phyloP scores from a whole-genome alignment of 345 rosid species.

The Chamaenerion angustifolium region DNA sequence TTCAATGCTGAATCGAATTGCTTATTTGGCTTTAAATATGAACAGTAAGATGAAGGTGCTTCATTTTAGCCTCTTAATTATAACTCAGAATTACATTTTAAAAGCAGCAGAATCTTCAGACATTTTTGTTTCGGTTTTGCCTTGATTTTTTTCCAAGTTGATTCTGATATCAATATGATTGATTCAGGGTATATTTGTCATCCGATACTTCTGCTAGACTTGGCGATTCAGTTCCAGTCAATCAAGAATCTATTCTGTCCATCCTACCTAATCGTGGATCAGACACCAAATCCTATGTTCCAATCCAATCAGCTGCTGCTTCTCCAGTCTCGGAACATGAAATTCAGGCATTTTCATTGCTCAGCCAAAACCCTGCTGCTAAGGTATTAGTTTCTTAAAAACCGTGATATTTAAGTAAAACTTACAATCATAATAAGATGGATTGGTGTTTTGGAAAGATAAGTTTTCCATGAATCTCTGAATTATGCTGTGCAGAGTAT shows the following conservation, averaged over 20 bases:
- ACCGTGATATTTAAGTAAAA: background rate
- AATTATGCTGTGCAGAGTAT: constrained; percentile 26
- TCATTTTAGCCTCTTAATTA: too few species aligned
- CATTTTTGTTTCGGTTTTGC: background rate
- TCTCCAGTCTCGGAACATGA: constrained; percentile 33
- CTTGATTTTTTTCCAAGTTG: background rate
- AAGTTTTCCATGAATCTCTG: background rate
- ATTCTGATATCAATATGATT: background rate
- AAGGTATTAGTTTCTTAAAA: constrained; percentile 21
- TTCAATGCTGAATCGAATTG: too few species aligned
- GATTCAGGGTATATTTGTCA: constrained; percentile 31
- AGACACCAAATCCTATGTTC: constrained; percentile 18
- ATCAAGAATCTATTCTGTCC: background rate
- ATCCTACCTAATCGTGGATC: constrained; percentile 15
- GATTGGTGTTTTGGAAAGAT: background rate
- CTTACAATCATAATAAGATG: background rate
- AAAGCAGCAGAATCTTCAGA: too few species aligned
- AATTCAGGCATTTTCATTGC: constrained; percentile 40
- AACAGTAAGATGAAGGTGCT: too few species aligned
- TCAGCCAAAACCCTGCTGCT: constrained; percentile 43
- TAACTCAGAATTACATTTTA: too few species aligned
- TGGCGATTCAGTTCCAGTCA: constrained; percentile 10
- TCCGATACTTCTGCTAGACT: constrained; percentile 12
- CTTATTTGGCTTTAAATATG: too few species aligned
- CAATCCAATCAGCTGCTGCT: constrained; percentile 11